Evolutionary conservation across 1,284 basidiomycete species (phyloP), one percentile per base, ranked within the genome.

Genomic region (Pisolithus thermaeus): DNA sequence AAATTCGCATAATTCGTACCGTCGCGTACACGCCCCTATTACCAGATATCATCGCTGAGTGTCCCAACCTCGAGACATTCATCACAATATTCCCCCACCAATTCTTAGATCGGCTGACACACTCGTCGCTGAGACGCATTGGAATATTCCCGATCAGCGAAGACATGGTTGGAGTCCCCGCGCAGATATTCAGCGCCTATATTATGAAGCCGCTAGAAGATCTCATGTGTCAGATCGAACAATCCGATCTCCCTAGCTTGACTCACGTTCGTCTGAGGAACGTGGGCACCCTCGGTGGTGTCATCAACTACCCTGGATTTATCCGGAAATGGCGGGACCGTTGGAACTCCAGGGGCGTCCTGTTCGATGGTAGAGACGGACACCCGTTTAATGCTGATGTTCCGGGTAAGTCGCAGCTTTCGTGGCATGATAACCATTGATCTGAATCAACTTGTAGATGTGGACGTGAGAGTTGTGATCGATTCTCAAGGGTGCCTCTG

Each of bases 351-450:
- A 62, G 65, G 39, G 67, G 67, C 4, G 63, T 74, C 12, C 60
- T 62, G 38, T 74, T 75, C 46, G 61, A 66, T 23, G 70, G 75
- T 57, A 73, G 70, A 58, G 58, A 61, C 41, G 74, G 73, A 14
- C 54, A 52, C 20, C 62, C 67, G 7, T 73, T 68, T 4, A 18
- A 35, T 36, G 16, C 18, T 28, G 22, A 25, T 43, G 41, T 11
- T n/a, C 32, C 3, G 20, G 28, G 28, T 46, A n/a, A 22, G 28
- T 20, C 36, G 4, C 30, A 35, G 12, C 3, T 14, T 14, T 35
- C 28, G 0, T 35, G 5, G 4, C 32, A 35, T 35, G 32, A 35
- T 35, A 14, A 35, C 5, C 12, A 14, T 12, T 35, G 16, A 35
- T 30, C 32, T 14, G 32, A 35, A 12, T 35, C 32, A 35, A 35